Base-by-base conservation (phyloP, 2,329 filamentous ascomycete species). In the Paecilomyces dactylethromorphus region DNA sequence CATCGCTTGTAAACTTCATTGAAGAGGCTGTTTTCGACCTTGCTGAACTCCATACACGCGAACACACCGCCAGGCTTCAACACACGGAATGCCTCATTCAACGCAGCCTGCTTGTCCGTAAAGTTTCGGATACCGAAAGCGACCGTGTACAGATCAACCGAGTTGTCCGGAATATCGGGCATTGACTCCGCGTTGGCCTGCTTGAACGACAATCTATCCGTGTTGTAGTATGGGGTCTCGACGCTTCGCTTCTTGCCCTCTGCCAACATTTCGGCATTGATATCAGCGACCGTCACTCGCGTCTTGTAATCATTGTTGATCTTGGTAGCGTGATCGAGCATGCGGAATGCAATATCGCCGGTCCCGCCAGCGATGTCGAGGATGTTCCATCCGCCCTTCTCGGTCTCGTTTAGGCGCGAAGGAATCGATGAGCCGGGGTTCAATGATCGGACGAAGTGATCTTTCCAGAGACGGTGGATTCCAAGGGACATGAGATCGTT, bases 401-500 rank as follows among this genome's bases (percentile, higher is more conserved):
- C 68, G n/a, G 64, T 60, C 57, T 70, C 66, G 54, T 60, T 61
- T 6, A 68, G 64, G 35, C 67, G 70, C 11, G 72, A 68, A 53
- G 71, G 65, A 74, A 79, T 57, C 68, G 80, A 65, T 1, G 78
- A 83, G 64, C 92, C 92, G 0, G 94, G 93, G 73, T 97, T 94
- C 32, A 99, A 84, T 33, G 87, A 88, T 65, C 90, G 87, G 53
- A 99, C 93, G 75, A 97, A 99, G 78, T 96, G 87, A 77, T 97
- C 93, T 80, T 90, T 99, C 94, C 94, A 99, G 39, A 99, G 80
- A 51, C 94, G 89, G 76, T 99, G 94, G 78, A 96, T 92, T 58
- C 94, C 94, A 54, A 99, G 85, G 7, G 94, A 97, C 94, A 99
- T 99, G 66, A 97, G 84, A 75, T 99, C 94, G 79, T 99, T 99